Base-by-base conservation (phyloP, 169 alveolate species). In the Theileria annulata region DNA sequence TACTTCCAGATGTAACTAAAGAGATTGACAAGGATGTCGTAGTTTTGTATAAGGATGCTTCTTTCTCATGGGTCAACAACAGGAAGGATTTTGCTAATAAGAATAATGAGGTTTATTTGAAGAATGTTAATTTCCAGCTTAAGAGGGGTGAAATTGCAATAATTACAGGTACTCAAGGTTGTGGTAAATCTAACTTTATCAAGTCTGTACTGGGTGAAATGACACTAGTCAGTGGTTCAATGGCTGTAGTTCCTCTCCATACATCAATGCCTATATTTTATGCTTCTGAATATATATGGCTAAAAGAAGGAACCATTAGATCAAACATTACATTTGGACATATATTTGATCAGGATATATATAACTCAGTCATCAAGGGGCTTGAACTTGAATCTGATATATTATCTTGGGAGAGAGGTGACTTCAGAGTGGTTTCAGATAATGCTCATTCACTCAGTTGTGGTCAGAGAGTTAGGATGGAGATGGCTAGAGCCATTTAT, bases 401-500 rank as follows among this genome's bases (percentile, higher is more conserved):
- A 31, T 48, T 13, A 17, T 23, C 79, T 0, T 80, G 88, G 88
- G 88, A 31, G 21, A 67, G 67, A 17, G 88, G 88, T 6, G 84
- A 80, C 56, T 6, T 21, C 10, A 81, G 88, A 31, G 79, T 54
- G 49, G 25, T 80, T 9, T 72, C 82, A 13, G 88, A 73, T 47
- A 69, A 80, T 33, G 88, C 79, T 4, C 70, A 23, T 6, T 98
- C 99, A 5, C 73, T 96, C 58, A 90, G 96, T 78, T 97, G 98
- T 68, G 98, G 99, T 0, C 96, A 96, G 79, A 91, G 95, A 19
- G 97, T 96, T 0, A 88, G 99, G 73, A 78, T 96, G 15, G 82
- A 95, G 73, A 86, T 96, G 60, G 98, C 99, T 8, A 71, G 99
- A 59, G 97, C 97, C 3, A 70, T 96, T 6, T 96, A 96, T 79